phyloP scores from a whole-genome alignment of 2,329 filamentous ascomycete genomes.

The Byssochlamys sp. region DNA sequence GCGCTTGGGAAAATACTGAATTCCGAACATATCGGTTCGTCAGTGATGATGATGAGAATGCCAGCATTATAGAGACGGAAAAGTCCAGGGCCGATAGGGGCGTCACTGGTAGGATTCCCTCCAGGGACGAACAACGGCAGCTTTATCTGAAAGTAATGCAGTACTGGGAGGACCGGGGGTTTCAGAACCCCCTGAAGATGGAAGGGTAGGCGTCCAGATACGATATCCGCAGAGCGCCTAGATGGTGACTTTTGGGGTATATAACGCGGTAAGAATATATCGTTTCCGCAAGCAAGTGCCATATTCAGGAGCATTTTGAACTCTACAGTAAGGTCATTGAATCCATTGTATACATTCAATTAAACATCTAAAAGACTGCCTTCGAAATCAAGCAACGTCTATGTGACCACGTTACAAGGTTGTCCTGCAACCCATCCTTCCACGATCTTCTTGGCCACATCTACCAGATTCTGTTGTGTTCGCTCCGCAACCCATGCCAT shows the following conservation, averaged over 20 bases:
- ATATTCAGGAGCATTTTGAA: neutral
- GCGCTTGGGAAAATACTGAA: conserved; percentile 7
- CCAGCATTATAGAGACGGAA: conserved; percentile 6
- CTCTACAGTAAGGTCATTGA: neutral
- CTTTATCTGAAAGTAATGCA: conserved; percentile 7
- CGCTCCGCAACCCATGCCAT: conserved; percentile 44
- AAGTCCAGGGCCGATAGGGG: conserved; percentile 5
- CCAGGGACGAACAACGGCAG: conserved; percentile 3
- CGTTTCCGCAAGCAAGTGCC: neutral
- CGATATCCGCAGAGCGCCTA: neutral
- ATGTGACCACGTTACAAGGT: conserved; percentile 13
- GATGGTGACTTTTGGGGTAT: neutral
- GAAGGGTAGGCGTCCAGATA: neutral
- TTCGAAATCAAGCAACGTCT: neutral
- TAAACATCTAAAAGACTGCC: neutral
- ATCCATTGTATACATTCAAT: neutral
- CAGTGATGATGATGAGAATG: conserved; percentile 2
- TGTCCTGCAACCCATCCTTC: conserved; percentile 35
- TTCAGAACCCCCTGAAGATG: conserved; percentile 9
- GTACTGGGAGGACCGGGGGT: conserved; percentile 6
- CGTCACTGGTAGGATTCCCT: conserved; percentile 2
- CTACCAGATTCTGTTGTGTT: conserved; percentile 39
- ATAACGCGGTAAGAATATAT: neutral
- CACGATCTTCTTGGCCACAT: conserved; percentile 38
- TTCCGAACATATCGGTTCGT: conserved; percentile 7